Evolutionary conservation across 2,329 filamentous ascomycete species (phyloP).

Genomic region (Xylariaceae sp.): DNA sequence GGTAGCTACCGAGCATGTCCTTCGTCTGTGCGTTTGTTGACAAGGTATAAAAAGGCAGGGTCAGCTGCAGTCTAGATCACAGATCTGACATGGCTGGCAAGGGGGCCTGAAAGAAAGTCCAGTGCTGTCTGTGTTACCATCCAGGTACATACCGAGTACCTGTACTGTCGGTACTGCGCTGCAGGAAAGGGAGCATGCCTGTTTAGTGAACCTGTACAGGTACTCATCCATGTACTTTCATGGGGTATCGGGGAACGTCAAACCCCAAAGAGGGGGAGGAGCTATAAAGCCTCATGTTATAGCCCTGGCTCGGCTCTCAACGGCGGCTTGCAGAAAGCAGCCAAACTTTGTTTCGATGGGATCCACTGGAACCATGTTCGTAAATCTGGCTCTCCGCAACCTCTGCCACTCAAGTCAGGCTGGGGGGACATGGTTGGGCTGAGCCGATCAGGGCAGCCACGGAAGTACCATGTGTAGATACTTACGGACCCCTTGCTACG

Average conservation of each 20-base stretch:
- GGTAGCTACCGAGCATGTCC: neutral
- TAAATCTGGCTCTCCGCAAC: constrained; percentile 25
- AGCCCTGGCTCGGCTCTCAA: constrained; percentile 35
- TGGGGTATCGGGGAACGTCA: constrained; percentile 27
- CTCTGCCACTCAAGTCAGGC: constrained; percentile 29
- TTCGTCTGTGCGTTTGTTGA: constrained; percentile 1
- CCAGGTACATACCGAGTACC: constrained; percentile 2
- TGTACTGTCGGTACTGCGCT: neutral
- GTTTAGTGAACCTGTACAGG: constrained; percentile 8
- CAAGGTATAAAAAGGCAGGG: neutral
- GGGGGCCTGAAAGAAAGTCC: constrained; percentile 5
- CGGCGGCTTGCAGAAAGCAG: constrained; percentile 42
- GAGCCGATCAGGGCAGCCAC: no score
- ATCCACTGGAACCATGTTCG: constrained; percentile 30
- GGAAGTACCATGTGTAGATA: no score
- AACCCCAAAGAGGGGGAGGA: constrained; percentile 28
- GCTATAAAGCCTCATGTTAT: constrained; percentile 41
- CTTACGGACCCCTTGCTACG: no score
- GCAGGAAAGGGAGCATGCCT: neutral
- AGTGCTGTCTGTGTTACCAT: constrained; percentile 8
- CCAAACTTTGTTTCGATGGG: constrained; percentile 39
- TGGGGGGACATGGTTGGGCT: constrained; percentile 5
- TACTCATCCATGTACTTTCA: constrained; percentile 9
- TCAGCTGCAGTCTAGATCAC: constrained; percentile 25
- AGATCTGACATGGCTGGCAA: constrained; percentile 24